Conservation (phyloP, 371 early-diverging fungal genomes). For the Apophysomyces trapeziformis region DNA sequence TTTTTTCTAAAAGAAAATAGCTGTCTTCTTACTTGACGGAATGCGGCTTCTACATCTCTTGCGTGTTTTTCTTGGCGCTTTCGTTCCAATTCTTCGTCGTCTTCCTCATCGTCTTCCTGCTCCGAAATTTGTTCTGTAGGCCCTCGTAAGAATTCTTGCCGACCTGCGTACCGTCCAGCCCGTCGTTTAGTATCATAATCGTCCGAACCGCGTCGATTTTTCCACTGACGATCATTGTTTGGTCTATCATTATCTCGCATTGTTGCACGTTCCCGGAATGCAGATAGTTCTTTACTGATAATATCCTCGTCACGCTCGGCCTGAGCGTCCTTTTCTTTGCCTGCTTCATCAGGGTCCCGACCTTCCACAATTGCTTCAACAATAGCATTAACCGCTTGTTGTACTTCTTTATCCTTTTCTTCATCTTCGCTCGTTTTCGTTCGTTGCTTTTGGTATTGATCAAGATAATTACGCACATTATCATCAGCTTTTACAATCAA, state of each 20-base stretch:
- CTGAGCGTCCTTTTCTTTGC: constrained; percentile 6
- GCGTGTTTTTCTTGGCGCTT: constrained; percentile 66
- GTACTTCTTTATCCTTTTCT: constrained; percentile 24
- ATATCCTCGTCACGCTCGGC: constrained; percentile 51
- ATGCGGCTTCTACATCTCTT: constrained; percentile 67
- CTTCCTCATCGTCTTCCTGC: constrained; percentile 38
- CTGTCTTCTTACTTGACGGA: constrained; percentile 54
- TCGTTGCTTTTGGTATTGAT: constrained; percentile 56
- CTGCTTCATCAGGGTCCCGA: constrained; percentile 26
- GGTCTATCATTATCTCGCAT: constrained; percentile 58
- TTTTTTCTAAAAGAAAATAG: neutral
- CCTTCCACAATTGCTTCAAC: constrained; percentile 53
- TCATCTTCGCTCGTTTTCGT: constrained; percentile 35
- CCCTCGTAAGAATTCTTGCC: constrained; percentile 38
- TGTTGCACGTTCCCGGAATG: constrained; percentile 69
- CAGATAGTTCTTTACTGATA: constrained; percentile 65
- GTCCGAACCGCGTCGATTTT: constrained; percentile 23
- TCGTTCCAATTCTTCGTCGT: constrained; percentile 75
- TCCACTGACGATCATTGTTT: constrained; percentile 39
- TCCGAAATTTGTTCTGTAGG: constrained; percentile 19
- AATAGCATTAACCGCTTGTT: constrained; percentile 36
- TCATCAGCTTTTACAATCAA: constrained; percentile 78
- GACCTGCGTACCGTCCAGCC: constrained; percentile 25
- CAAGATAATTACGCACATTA: constrained; percentile 65
- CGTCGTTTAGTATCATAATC: constrained; percentile 36